These are phyloP conservation scores for Hura crepitans DNA, from an alignment of 441 rosid species.

Conservation along the genomic window DNA sequence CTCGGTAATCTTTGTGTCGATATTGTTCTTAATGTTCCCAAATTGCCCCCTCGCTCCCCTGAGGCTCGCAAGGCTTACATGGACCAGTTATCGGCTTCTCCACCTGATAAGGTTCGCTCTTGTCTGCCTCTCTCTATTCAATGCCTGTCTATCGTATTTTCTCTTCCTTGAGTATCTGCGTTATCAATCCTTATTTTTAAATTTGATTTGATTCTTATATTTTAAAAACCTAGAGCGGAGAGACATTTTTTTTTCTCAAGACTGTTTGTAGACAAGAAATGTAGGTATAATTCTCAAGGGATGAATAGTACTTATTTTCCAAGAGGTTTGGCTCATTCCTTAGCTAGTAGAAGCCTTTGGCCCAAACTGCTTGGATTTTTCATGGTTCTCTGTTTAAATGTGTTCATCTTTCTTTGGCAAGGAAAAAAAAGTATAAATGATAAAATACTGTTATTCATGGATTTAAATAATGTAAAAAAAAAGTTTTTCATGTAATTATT, in stretches of 20 bases:
- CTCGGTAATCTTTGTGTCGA: slow-evolving; percentile 93
- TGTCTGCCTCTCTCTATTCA: not conserved
- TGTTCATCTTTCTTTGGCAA: no score
- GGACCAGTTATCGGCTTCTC: slow-evolving; percentile 63
- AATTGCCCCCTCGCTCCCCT: slow-evolving; percentile 63
- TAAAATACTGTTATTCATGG: not conserved
- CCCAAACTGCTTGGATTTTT: no score
- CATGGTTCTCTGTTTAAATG: no score
- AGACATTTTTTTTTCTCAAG: not conserved
- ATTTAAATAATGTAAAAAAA: not conserved
- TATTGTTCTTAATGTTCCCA: slow-evolving; percentile 74
- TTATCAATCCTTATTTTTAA: no score
- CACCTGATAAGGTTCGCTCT: slow-evolving; percentile 70
- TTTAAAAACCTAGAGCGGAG: not conserved
- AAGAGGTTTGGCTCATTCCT: no score
- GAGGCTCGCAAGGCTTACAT: slow-evolving; percentile 58
- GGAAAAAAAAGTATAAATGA: no score
- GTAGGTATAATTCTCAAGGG: no score
- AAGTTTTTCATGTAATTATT: no score
- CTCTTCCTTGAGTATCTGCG: not conserved
- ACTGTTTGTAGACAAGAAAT: no score
- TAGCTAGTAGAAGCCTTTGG: no score
- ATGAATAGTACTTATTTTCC: no score
- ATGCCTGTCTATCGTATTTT: not conserved
- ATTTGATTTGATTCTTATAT: not conserved